Evolutionary conservation across 1,284 basidiomycete genomes (phyloP), one percentile per base, ranked within the genome.

Genomic region (Fomitopsis palustris): DNA sequence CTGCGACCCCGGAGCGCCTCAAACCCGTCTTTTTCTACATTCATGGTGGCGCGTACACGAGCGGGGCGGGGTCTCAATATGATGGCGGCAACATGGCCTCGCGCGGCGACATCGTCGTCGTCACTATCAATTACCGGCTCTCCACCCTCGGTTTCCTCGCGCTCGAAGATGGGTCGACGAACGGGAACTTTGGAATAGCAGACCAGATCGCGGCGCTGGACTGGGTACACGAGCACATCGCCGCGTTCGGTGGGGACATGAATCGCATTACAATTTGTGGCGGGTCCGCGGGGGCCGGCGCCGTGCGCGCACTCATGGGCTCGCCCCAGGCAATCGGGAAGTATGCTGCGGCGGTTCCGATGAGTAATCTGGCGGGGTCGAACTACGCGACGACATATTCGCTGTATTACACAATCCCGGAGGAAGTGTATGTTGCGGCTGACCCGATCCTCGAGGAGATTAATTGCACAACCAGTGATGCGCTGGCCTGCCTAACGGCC

Each of bases 161-260:
- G 0, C 80, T 78, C 60, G 84, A 87, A 53, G 67, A 80, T 54
- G 87, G 86, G 10, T 68, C 73, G 38, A 68, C 92, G 38, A 74
- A 76, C 10, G 89, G 90, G 2, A 92, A 92, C 67, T 88, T 84
- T 68, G 89, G 90, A 0, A 91, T 92, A 77, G 90, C 90, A 72
- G 90, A 92, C 68, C 87, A 85, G 60, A 90, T 87, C 87, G 60
- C 82, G 9, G 83, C 82, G 0, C 67, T 86, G 17, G 72, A 80
- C 67, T 88, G 85, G 86, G 75, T 89, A 10, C 78, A 74, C 47
- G 75, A 77, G 1, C 85, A 90, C 66, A 87, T 90, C 42, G 66
- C 68, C 10, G 66, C 74, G 0, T 88, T 86, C 60, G 88, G 87
- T 64, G 87, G 87, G 35, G 74, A 77, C 64, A 67, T 65, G 27